A percentile compares a stretch with the other conserved stretches of the same genome.
These are phyloP conservation scores for Limnanthes douglasii DNA, from an alignment of 345 rosid genomes.

Conservation along the genomic window DNA sequence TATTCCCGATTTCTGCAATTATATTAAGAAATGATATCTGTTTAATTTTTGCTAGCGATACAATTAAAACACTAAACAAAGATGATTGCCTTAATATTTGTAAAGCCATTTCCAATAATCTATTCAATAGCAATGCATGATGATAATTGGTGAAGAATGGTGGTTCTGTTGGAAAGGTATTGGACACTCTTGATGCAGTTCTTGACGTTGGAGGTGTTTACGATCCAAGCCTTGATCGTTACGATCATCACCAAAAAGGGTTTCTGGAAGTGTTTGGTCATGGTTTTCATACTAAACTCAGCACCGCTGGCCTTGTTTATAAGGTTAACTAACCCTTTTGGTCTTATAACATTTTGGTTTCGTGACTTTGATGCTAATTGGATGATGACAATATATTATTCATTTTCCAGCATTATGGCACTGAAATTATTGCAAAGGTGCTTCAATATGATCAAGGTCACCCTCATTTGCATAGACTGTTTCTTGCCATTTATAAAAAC, in stretches of 20 bases:
- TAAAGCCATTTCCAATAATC: too few species aligned
- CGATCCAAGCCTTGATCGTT: conserved; percentile 51
- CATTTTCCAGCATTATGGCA: conserved; percentile 48
- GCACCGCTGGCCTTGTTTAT: conserved; percentile 85
- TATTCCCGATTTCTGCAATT: too few species aligned
- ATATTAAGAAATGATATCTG: too few species aligned
- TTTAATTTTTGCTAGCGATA: too few species aligned
- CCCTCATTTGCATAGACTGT: conserved; percentile 47
- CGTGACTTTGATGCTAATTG: neutral
- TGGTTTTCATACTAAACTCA: conserved; percentile 68
- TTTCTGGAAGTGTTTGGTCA: conserved; percentile 69
- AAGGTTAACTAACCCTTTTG: conserved; percentile 26
- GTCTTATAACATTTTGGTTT: too few species aligned
- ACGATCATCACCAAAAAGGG: conserved; percentile 82
- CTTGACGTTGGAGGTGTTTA: conserved; percentile 81
- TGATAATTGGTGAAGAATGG: too few species aligned
- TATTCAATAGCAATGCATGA: too few species aligned
- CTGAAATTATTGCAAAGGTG: conserved; percentile 71
- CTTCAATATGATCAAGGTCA: conserved; percentile 54
- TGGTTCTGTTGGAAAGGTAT: conserved; percentile 42
- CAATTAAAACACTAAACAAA: too few species aligned
- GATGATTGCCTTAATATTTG: too few species aligned
- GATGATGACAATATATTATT: neutral
- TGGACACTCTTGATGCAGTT: conserved; percentile 77
- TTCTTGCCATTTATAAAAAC: conserved; percentile 59